These are phyloP conservation scores for Escallonia herrerae DNA, from an alignment of 129 eudicot genomes.

Conservation along the genomic window DNA sequence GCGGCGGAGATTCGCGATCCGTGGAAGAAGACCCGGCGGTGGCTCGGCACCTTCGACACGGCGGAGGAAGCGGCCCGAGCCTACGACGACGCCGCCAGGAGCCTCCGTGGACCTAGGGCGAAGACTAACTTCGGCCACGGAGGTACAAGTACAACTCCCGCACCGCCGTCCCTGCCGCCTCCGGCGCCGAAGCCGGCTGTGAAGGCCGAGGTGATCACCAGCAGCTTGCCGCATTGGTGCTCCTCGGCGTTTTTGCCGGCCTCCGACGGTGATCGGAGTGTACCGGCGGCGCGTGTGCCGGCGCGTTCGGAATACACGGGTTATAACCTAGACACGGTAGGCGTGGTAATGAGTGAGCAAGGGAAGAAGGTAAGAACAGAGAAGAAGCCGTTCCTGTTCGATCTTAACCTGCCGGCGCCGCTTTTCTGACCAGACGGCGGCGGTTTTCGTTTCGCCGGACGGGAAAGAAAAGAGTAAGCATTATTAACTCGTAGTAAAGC, in stretches of 20 bases:
- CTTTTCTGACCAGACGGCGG: conserved; percentile 21
- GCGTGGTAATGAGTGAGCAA: conserved; percentile 21
- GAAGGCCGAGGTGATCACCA: neutral
- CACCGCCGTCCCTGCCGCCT: neutral
- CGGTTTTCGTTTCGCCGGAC: neutral
- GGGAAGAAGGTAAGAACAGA: conserved; percentile 15
- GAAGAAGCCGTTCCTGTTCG: conserved; percentile 44
- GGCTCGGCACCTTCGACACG: conserved; percentile 70
- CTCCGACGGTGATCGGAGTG: neutral
- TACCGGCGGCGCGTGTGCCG: neutral
- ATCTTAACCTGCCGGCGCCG: conserved; percentile 56
- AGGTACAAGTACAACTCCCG: neutral
- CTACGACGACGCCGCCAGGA: conserved; percentile 52
- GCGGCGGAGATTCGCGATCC: conserved; percentile 82
- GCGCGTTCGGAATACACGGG: conserved; percentile 12
- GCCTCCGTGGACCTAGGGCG: conserved; percentile 57
- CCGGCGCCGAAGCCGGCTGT: conserved; percentile 10
- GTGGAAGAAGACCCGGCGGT: conserved; percentile 38
- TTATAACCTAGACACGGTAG: conserved; percentile 17
- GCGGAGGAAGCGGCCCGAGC: conserved; percentile 66
- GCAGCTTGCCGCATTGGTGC: conserved; percentile 11
- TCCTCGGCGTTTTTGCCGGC: neutral
- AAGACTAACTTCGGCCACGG: conserved; percentile 37
- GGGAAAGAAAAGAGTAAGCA: neutral
- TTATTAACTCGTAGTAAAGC: no score